Percentiles rank a stretch among this genome's conserved stretches.
Conservation (phyloP, 352 stramenopile species). For the Thraustotheca clavata region DNA sequence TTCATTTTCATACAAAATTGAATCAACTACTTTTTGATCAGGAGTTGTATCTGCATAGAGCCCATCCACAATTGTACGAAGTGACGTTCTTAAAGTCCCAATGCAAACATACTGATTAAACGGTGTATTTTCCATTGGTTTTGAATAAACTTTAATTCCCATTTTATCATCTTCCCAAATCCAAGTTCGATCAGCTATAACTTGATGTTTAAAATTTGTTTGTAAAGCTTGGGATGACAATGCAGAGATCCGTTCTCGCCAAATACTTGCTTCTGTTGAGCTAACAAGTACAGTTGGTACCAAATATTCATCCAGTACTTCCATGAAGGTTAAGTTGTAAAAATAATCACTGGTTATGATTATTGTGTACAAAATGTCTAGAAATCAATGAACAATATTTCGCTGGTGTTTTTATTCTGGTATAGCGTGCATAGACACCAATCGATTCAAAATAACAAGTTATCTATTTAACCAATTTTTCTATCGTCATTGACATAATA, state of each 20-base stretch:
- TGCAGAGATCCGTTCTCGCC: background rate
- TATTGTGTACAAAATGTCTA: too few relatives aligned
- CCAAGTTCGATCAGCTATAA: background rate
- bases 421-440: too few relatives aligned
- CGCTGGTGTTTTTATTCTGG: too few relatives aligned
- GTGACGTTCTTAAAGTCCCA: background rate
- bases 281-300: background rate
- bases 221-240: background rate
- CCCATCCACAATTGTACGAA: background rate
- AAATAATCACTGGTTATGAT: too few relatives aligned
- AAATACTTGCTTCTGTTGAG: background rate
- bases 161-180: conserved; percentile 4
- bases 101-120: background rate
- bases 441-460: too few relatives aligned
- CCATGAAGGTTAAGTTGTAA: background rate
- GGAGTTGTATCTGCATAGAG: background rate
- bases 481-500: too few relatives aligned
- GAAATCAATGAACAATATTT: too few relatives aligned
- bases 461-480: too few relatives aligned
- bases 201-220: background rate
- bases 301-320: background rate
- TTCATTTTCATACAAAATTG: conserved; percentile 16
- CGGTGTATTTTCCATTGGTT: background rate
- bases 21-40: background rate
- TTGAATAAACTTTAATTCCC: conserved; percentile 1